A percentile compares a stretch with the other conserved stretches of the same genome.
These are phyloP conservation scores for Lachnellula cervina DNA, from an alignment of 2,329 filamentous ascomycete species.

Conservation along the genomic window DNA sequence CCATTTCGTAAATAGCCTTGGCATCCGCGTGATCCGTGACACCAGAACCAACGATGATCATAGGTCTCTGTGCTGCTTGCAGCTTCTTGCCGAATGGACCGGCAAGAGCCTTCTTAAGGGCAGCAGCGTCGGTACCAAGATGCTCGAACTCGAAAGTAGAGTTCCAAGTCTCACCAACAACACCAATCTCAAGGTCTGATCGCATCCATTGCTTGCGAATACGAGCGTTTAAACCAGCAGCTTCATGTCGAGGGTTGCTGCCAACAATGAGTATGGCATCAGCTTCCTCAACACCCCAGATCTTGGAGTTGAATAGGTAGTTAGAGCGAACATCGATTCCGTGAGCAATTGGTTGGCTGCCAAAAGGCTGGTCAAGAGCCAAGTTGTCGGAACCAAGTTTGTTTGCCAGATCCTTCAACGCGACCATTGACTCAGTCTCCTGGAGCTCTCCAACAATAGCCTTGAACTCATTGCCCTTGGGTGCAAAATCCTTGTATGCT, in stretches of 20 bases:
- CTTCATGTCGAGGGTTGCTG: slow-evolving; percentile 93
- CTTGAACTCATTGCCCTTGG: slow-evolving; percentile 93
- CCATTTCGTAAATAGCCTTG: slow-evolving; percentile 86
- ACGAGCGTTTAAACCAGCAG: slow-evolving; percentile 88
- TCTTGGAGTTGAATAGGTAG: slow-evolving; percentile 94
- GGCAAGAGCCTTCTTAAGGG: slow-evolving; percentile 78
- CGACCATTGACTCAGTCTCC: slow-evolving; percentile 89
- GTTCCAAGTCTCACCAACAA: slow-evolving; percentile 85
- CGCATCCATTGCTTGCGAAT: slow-evolving; percentile 98
- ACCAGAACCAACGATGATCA: slow-evolving; percentile 93
- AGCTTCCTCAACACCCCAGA: slow-evolving; percentile 89
- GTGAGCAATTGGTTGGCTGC: slow-evolving; percentile 79
- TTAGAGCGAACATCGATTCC: slow-evolving; percentile 91
- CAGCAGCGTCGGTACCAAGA: slow-evolving; percentile 70
- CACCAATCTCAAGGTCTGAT: slow-evolving; percentile 86
- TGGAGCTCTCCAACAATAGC: slow-evolving; percentile 84
- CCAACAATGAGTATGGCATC: slow-evolving; percentile 89
- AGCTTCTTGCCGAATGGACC: slow-evolving; percentile 93
- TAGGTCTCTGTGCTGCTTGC: slow-evolving; percentile 78
- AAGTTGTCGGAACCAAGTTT: slow-evolving; percentile 95
- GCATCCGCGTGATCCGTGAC: slow-evolving; percentile 88
- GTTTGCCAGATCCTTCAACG: slow-evolving; percentile 96
- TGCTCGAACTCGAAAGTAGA: slow-evolving; percentile 96
- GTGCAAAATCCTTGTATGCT: slow-evolving; percentile 73
- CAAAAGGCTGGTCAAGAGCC: slow-evolving; percentile 82